Base-by-base conservation (phyloP, 139 green algal species). In the Chlamydomonas sp. region DNA sequence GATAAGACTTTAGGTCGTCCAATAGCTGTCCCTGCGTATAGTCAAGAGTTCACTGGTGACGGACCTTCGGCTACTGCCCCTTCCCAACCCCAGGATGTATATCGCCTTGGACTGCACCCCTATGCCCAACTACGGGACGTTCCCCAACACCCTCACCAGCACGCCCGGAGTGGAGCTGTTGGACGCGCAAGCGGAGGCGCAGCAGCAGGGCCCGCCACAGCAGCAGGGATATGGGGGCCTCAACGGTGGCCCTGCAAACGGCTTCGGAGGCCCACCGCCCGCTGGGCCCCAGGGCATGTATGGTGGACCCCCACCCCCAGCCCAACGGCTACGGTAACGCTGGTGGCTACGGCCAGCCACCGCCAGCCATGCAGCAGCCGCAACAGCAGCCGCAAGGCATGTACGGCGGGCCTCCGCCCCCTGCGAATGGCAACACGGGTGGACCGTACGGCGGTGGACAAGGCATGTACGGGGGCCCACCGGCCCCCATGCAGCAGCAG, bases 371-470 rank as follows among this genome's bases (percentile, higher is more conserved):
- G 10, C 66, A 14, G 10, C 66, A 14, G 66, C 66, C 9, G 12
- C 66, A 71, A 71, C 66, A 71, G 66, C 66, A 71, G 12, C 66
- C 17, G 3, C 63, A 63, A 2, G 82, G 82, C 82, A 86, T 80
- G 69, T 86, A 86, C 82, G 82, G 83, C 92, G 5, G 91, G 85
- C 59, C 63, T 83, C 74, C 86, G 85, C 69, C 62, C 18, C 17
- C 61, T 69, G 89, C 63, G 1, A 81, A 84, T 2, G 72, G 67
- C n/a, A 63, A n/a, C 49, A 61, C 3, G n/a, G 16, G 61, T n/a
- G 20, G n/a, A n/a, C n/a, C 60, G n/a, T n/a, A n/a, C 18, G 64
- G 78, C 3, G 15, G 12, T 9, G 69, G 61, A 9, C 71, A 72
- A 3, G 71, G 82, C 49, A 64, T 31, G 18, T 87, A 87, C 61